phyloP scores from a whole-genome alignment of 805 yeast genomes.

The Wickerhamomyces bovis region DNA sequence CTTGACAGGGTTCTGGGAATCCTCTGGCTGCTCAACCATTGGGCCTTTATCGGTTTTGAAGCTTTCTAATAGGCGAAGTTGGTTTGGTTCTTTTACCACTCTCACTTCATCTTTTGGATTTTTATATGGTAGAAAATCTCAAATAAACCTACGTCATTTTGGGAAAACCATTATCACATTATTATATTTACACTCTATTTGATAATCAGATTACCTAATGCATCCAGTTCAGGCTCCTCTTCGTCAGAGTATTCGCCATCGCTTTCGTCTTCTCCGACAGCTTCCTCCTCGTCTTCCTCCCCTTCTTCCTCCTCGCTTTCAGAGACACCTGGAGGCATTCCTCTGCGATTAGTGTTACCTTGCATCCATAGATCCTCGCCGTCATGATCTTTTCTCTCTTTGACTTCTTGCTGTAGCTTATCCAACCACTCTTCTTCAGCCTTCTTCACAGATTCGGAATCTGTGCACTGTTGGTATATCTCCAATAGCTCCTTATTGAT shows the following conservation, averaged over 20 bases:
- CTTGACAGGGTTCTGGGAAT: background rate
- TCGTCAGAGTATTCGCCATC: slow-evolving; percentile 12
- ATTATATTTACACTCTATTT: background rate
- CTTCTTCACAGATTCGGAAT: slow-evolving; percentile 59
- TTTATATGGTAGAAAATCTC: background rate
- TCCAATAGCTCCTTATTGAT: slow-evolving; percentile 75
- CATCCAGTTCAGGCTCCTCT: slow-evolving; percentile 18
- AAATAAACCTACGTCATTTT: background rate
- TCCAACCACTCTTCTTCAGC: slow-evolving; percentile 77
- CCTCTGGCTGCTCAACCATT: background rate
- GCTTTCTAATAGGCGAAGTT: background rate
- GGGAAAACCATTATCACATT: background rate
- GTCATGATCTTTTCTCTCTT: slow-evolving; percentile 50
- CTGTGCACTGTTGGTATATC: slow-evolving; percentile 74
- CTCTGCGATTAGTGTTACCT: slow-evolving; percentile 66
- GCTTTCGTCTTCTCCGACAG: slow-evolving; percentile 5
- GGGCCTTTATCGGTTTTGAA: background rate
- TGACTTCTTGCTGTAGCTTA: slow-evolving; percentile 58
- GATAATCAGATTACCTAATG: slow-evolving; percentile 12
- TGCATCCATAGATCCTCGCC: slow-evolving; percentile 67
- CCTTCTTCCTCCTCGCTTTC: slow-evolving; percentile 19
- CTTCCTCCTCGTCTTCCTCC: slow-evolving; percentile 19
- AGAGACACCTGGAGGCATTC: slow-evolving; percentile 17
- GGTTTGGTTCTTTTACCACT: background rate
- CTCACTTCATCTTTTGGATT: background rate